Percentiles rank a stretch among this genome's conserved stretches.
phyloP scores from a whole-genome alignment of 164 flowering plant genomes.

The Nymphaea colorata region DNA sequence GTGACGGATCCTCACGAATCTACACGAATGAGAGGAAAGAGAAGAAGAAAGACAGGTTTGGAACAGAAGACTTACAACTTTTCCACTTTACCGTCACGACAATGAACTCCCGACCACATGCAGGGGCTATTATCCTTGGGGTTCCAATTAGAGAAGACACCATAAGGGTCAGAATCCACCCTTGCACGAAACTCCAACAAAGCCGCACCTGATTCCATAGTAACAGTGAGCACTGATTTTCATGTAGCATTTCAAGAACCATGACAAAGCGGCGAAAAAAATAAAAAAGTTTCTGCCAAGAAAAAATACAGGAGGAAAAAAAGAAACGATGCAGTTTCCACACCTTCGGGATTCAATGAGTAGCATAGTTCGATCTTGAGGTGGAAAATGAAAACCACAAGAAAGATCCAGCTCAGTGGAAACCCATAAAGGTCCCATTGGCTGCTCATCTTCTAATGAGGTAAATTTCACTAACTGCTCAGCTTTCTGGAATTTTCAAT shows the following conservation, averaged over 20 bases:
- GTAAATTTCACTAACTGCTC: background rate
- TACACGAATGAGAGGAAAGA: background rate
- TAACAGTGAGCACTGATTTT: background rate
- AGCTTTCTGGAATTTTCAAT: background rate
- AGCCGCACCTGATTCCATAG: constrained; percentile 39
- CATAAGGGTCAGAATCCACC: constrained; percentile 51
- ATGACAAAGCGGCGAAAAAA: background rate
- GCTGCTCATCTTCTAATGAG: constrained; percentile 43
- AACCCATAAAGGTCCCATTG: constrained; percentile 43
- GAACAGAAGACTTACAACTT: constrained; percentile 7
- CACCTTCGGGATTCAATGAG: constrained; percentile 63
- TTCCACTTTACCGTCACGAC: constrained; percentile 20
- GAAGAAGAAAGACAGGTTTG: background rate
- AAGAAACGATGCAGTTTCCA: background rate
- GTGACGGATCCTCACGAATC: background rate
- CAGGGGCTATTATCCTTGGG: constrained; percentile 49
- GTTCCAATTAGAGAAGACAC: constrained; percentile 53
- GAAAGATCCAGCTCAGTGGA: constrained; percentile 13
- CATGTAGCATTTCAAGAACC: background rate
- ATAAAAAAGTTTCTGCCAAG: background rate
- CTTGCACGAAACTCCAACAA: constrained; percentile 49
- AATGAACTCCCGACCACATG: constrained; percentile 65
- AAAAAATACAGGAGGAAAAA: background rate
- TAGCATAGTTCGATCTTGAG: constrained; percentile 19
- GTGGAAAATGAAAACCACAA: constrained; percentile 21